Evolutionary conservation across 2,329 filamentous ascomycete genomes (phyloP).

Genomic region (Calonectria honghensis): DNA sequence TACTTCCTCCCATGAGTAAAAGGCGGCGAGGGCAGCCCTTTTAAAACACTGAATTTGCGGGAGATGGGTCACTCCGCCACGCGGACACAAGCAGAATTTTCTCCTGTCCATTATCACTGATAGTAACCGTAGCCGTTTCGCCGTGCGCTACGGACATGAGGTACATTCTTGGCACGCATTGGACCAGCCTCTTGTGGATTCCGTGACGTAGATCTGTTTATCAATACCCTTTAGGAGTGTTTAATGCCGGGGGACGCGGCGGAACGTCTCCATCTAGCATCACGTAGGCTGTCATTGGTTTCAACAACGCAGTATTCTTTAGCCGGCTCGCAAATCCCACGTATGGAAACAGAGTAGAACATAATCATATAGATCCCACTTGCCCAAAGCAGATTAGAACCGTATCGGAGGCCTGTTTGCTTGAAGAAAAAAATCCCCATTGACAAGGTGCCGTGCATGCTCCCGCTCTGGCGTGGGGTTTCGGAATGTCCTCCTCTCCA

Average conservation of each 20-base stretch:
- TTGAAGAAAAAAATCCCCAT: background rate
- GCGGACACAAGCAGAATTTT: background rate
- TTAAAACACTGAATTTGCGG: background rate
- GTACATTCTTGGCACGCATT: background rate
- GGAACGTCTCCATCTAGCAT: conserved; percentile 3
- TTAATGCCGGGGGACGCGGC: background rate
- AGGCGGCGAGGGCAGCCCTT: background rate
- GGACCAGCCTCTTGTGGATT: background rate
- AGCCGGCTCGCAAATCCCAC: background rate
- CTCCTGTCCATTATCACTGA: background rate
- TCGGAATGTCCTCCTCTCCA: background rate
- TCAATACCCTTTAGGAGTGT: background rate
- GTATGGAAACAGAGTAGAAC: background rate
- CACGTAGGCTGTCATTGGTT: background rate
- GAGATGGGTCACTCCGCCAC: background rate
- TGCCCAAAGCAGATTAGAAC: background rate
- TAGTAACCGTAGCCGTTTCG: background rate
- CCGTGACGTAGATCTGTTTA: background rate
- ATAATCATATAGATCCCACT: conserved; percentile 1
- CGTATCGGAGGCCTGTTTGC: no score
- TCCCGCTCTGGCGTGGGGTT: background rate
- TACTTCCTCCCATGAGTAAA: background rate
- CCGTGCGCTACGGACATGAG: background rate
- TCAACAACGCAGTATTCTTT: background rate
- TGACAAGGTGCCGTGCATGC: background rate